These are phyloP conservation scores for Phytophthora cactorum DNA, from an alignment of 352 stramenopile species.

Conservation along the genomic window DNA sequence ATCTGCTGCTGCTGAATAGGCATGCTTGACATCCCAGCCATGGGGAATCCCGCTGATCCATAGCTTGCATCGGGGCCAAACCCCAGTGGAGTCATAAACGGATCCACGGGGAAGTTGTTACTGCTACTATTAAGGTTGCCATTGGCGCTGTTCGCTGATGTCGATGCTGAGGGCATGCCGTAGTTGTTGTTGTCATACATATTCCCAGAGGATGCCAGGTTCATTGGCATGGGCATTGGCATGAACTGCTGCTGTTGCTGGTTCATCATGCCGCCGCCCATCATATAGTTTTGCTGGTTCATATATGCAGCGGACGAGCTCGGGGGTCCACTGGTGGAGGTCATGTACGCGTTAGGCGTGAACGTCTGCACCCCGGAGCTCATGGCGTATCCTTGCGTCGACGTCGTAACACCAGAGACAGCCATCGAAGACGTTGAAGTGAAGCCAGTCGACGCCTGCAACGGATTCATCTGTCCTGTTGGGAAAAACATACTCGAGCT, in stretches of 20 bases:
- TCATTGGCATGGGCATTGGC: conserved; percentile 65
- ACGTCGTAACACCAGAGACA: conserved; percentile 29
- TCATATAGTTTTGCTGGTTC: conserved; percentile 58
- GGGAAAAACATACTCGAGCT: conserved; percentile 48
- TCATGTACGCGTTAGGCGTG: conserved; percentile 51
- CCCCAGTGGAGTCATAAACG: conserved; percentile 69
- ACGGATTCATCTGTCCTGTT: conserved; percentile 32
- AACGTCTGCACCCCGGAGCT: conserved; percentile 40
- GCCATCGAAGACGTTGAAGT: conserved; percentile 36
- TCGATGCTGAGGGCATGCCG: conserved; percentile 37
- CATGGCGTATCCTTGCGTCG: conserved; percentile 44
- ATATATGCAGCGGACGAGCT: conserved; percentile 42
- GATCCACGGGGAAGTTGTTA: conserved; percentile 62
- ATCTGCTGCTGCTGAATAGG: conserved; percentile 45
- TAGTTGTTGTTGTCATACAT: conserved; percentile 62
- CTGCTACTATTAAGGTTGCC: conserved; percentile 26
- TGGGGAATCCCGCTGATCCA: conserved; percentile 43
- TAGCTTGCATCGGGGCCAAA: conserved; percentile 43
- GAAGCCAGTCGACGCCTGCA: conserved; percentile 35
- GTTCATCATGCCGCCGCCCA: conserved; percentile 58
- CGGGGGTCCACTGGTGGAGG: conserved; percentile 22
- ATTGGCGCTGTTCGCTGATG: conserved; percentile 20
- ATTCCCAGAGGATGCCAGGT: conserved; percentile 37
- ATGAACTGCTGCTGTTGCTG: conserved; percentile 66
- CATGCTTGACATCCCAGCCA: conserved; percentile 51